phyloP scores from a whole-genome alignment of 2,329 filamentous ascomycete genomes.

The Penicillium sp. region DNA sequence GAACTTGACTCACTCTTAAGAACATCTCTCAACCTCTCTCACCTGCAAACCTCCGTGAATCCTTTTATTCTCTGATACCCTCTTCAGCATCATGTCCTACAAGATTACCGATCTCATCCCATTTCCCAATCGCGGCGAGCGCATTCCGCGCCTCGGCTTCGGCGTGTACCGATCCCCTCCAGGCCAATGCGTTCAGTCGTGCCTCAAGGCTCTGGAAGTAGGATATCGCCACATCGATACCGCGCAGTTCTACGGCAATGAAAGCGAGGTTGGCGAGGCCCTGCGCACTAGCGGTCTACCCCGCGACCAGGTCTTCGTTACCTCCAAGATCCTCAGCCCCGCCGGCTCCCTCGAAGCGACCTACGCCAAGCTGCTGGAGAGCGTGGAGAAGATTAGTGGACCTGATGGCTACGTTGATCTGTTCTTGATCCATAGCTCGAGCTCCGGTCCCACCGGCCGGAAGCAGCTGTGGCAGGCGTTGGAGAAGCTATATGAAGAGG shows the following conservation, averaged over 20 bases:
- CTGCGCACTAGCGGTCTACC: conserved; percentile 53
- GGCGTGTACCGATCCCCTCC: conserved; percentile 62
- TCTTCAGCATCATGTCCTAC: conserved; percentile 27
- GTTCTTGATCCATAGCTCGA: conserved; percentile 64
- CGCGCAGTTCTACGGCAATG: conserved; percentile 66
- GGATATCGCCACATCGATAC: conserved; percentile 54
- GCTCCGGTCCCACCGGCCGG: conserved; percentile 50
- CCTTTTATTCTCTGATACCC: not conserved
- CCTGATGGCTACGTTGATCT: conserved; percentile 63
- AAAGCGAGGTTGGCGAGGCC: conserved; percentile 60
- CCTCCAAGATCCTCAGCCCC: conserved; percentile 61
- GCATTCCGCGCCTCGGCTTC: conserved; percentile 64
- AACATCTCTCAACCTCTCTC: not conserved
- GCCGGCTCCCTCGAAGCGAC: conserved; percentile 53
- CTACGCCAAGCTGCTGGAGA: conserved; percentile 56
- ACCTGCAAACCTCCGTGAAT: not conserved
- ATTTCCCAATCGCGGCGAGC: conserved; percentile 47
- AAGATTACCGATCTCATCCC: conserved; percentile 47
- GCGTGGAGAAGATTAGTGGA: conserved; percentile 58
- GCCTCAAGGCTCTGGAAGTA: conserved; percentile 50
- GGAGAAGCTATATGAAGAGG: conserved; percentile 57
- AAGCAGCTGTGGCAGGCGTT: conserved; percentile 63
- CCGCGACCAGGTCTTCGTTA: conserved; percentile 58
- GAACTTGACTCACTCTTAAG: not conserved
- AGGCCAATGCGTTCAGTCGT: conserved; percentile 54